These are phyloP conservation scores for Cryptococcus hybrid DNA, from an alignment of 1,284 basidiomycete species.

Conservation along the genomic window DNA sequence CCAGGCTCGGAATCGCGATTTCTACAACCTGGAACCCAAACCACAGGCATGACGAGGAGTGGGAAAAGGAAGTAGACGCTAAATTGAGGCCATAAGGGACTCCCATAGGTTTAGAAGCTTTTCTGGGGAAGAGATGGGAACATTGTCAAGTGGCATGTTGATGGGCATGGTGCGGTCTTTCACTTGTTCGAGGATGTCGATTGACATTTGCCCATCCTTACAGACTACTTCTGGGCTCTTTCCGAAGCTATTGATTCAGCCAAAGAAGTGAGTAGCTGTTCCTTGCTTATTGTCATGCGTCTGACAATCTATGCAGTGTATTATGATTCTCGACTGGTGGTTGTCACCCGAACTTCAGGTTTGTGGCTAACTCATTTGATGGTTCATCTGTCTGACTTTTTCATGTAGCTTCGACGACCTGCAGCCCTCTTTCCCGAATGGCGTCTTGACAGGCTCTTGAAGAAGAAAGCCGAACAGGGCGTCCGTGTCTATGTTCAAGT, in stretches of 20 bases:
- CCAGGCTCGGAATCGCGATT: slow-evolving; percentile 35
- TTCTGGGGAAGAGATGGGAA: slow-evolving; percentile 64
- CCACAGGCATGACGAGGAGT: slow-evolving; percentile 66
- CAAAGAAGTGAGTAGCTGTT: slow-evolving; percentile 29
- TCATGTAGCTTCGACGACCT: slow-evolving; percentile 68
- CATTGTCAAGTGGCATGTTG: slow-evolving; percentile 84
- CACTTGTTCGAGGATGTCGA: background rate
- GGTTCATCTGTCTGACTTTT: background rate
- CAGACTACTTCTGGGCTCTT: slow-evolving; percentile 86
- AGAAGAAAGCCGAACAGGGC: slow-evolving; percentile 83
- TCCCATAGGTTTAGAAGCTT: slow-evolving; percentile 83
- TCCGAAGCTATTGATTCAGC: slow-evolving; percentile 75
- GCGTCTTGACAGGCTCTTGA: slow-evolving; percentile 77
- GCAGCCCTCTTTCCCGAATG: slow-evolving; percentile 77
- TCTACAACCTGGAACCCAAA: slow-evolving; percentile 50
- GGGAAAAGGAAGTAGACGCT: slow-evolving; percentile 64
- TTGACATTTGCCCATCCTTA: background rate
- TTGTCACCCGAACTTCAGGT: slow-evolving; percentile 72
- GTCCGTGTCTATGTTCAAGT: slow-evolving; percentile 86
- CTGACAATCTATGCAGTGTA: slow-evolving; percentile 50
- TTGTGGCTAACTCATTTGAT: slow-evolving; percentile 44
- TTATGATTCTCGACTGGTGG: slow-evolving; percentile 78
- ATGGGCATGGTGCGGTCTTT: slow-evolving; percentile 62
- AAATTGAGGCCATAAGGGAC: slow-evolving; percentile 69
- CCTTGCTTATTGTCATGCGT: background rate